phyloP scores from a whole-genome alignment of 176 grass and related monocot genomes.

The Raddia distichophylla region DNA sequence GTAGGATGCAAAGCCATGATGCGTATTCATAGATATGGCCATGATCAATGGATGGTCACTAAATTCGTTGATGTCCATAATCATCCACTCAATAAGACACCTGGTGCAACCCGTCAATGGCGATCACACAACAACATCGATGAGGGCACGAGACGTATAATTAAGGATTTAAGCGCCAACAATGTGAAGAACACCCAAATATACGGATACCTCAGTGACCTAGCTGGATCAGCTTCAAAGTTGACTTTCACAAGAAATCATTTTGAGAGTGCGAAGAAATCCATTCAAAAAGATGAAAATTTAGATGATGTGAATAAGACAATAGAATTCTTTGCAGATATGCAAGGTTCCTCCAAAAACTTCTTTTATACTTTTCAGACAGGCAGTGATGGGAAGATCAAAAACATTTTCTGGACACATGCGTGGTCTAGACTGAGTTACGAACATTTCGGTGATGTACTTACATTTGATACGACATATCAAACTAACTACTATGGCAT shows the following conservation, averaged over 20 bases:
- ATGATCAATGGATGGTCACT: background rate
- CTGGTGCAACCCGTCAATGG: background rate
- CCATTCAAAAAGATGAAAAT: no score
- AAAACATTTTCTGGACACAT: background rate
- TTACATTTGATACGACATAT: background rate
- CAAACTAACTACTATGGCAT: background rate
- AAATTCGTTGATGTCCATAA: background rate
- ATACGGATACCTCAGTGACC: no score
- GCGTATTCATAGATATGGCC: background rate
- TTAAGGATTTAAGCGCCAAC: background rate
- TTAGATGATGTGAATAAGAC: background rate
- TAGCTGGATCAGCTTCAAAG: no score
- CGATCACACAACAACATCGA: background rate
- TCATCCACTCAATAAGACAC: background rate
- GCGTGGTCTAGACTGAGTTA: background rate
- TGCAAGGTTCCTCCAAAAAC: no score
- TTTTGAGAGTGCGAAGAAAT: no score
- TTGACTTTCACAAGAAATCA: no score
- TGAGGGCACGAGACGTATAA: background rate
- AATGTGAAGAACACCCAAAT: background rate
- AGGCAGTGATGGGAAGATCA: background rate
- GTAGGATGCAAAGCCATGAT: background rate
- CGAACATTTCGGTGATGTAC: background rate
- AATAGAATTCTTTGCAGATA: no score
- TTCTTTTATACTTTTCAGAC: no score